Base-by-base conservation (phyloP, 2,329 filamentous ascomycete species). In the Eutypa lata region DNA sequence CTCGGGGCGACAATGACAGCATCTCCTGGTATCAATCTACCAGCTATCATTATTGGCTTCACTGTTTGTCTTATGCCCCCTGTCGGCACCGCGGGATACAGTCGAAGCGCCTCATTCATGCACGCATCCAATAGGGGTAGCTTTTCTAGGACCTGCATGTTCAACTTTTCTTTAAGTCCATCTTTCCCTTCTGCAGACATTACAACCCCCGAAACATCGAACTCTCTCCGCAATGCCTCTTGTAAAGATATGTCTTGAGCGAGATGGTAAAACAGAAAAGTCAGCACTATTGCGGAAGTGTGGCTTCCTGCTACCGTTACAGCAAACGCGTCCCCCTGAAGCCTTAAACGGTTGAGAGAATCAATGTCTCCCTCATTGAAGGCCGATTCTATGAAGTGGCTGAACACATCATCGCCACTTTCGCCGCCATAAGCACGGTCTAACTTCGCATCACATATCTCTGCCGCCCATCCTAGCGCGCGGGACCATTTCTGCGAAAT, bases 221-320 rank as follows among this genome's bases (percentile, higher is more conserved):
- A 38, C 31, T 58, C 56, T 10, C 31, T 42, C 14, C 56, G 49
- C 7, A 46, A n/a, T 18, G 51, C 10, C 5, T 45, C 40, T 26
- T 58, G 56, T 3, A 54, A 2, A 6, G 53, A 49, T 4, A 44
- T 43, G 8, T 19, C 37, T 1, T 48, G 47, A 8, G 56, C 51
- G 19, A 56, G 54, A 24, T 53, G 49, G 35, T 50, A 59, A 4
- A 40, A 52, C 4, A 59, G 5, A 54, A 57, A 55, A 1, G 57
- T 57, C 2, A 59, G 37, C 0, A 37, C 45, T 1, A 11, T 18
- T 1, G 57, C 44, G 11, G 52, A 55, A 10, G 49, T 57, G 31
- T 59, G 53, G 43, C 51, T 59, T 3, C 57, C 57, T 4, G 57
- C 57, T 13, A 57, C 48, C 3, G 50, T 38, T 6, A 59, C 48